phyloP scores from a whole-genome alignment of 805 yeast species.

The Lachancea sp. region DNA sequence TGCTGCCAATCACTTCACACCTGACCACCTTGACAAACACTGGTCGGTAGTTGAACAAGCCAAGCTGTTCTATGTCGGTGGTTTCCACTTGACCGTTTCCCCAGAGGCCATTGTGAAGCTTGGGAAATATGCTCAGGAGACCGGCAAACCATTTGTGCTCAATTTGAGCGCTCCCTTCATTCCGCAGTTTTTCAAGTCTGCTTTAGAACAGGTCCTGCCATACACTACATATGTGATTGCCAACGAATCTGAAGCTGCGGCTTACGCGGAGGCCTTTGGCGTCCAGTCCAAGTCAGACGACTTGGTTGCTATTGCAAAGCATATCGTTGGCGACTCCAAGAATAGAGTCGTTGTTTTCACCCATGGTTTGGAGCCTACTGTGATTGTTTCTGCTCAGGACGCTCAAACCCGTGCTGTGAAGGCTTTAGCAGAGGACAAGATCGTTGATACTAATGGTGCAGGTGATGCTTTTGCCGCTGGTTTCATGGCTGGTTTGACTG shows the following conservation, averaged over 20 bases:
- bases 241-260: conserved; percentile 95
- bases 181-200: conserved; percentile 90
- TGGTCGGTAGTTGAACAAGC: conserved; percentile 83
- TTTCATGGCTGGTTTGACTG: conserved; percentile 80
- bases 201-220: conserved; percentile 70
- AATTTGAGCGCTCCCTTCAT: conserved; percentile 97
- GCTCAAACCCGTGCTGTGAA: conserved; percentile 56
- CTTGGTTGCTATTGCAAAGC: conserved; percentile 71
- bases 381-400: conserved; percentile 57
- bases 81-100: conserved; percentile 97
- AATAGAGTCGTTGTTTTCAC: conserved; percentile 87
- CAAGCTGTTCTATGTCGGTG: conserved; percentile 85
- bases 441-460: conserved; percentile 96
- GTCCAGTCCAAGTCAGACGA: conserved; percentile 44
- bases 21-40: conserved; percentile 78
- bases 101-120: conserved; percentile 87
- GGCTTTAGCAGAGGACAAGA: conserved; percentile 56
- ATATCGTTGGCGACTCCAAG: conserved; percentile 54
- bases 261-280: conserved; percentile 83
- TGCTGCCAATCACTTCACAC: conserved; percentile 96
- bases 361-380: conserved; percentile 89
- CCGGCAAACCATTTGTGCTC: conserved; percentile 68
- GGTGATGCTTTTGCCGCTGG: conserved; percentile 99
- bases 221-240: conserved; percentile 90
- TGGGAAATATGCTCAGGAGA: conserved; percentile 87